Evolutionary conservation across 345 rosid genomes (phyloP).

Genomic region (Boechera divaricarpa): DNA sequence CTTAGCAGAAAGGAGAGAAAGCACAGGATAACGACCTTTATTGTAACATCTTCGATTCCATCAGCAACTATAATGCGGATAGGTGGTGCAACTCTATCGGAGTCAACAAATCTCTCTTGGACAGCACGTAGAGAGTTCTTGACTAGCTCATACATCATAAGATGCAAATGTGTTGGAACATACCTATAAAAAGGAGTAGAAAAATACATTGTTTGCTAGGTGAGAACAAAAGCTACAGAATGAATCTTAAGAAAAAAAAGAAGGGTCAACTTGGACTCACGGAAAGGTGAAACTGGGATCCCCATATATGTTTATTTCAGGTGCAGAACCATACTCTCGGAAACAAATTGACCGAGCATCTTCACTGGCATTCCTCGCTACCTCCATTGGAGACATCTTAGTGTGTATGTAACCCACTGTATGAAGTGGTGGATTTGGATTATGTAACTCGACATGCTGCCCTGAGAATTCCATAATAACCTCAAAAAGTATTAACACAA

Average conservation of each 20-base stretch:
- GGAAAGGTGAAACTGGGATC: conserved; percentile 94
- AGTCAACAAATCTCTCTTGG: conserved; percentile 81
- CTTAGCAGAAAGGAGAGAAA: background rate
- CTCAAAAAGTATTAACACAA: conserved; percentile 1
- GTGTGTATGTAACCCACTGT: conserved; percentile 89
- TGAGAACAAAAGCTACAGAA: conserved; percentile 2
- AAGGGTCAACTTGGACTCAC: conserved; percentile 53
- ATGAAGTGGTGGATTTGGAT: conserved; percentile 84
- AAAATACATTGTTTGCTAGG: background rate
- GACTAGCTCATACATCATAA: conserved; percentile 94
- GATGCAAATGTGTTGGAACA: conserved; percentile 90
- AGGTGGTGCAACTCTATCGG: conserved; percentile 78
- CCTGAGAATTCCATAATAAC: conserved; percentile 56
- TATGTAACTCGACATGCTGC: conserved; percentile 99
- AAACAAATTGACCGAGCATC: conserved; percentile 87
- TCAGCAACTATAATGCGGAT: conserved; percentile 88
- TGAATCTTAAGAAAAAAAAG: background rate
- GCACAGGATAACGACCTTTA: conserved; percentile 58
- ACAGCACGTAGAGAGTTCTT: conserved; percentile 96
- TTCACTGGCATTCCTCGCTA: conserved; percentile 85
- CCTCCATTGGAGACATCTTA: conserved; percentile 93
- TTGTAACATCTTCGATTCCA: conserved; percentile 95
- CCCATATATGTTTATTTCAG: conserved; percentile 77
- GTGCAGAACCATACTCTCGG: conserved; percentile 92
- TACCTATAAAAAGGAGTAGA: conserved; percentile 53